Evolutionary conservation across 257 asterid species (phyloP).

Genomic region (Voacanga thouarsii): DNA sequence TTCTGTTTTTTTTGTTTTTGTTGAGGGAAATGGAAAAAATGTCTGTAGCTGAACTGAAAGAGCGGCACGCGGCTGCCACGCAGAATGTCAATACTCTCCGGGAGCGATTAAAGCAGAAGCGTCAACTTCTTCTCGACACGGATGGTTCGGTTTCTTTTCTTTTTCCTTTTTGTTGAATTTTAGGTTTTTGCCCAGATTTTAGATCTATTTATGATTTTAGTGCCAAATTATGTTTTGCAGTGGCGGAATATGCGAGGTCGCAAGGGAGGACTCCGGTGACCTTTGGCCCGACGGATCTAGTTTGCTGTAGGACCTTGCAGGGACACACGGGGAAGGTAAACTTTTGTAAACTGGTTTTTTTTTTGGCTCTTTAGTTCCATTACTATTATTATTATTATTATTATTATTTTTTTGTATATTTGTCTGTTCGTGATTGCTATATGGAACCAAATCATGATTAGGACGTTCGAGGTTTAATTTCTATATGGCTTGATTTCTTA

Average conservation of each 20-base stretch:
- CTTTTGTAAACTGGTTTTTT: background rate
- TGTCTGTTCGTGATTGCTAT: background rate
- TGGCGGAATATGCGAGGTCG: constrained; percentile 72
- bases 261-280: constrained; percentile 81
- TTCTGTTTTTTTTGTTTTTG: background rate
- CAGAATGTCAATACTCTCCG: constrained; percentile 72
- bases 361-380: background rate
- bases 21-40: constrained; percentile 13
- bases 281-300: constrained; percentile 96
- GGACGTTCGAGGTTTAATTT: background rate
- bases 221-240: constrained; percentile 36
- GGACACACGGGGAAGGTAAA: constrained; percentile 94
- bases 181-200: constrained; percentile 6
- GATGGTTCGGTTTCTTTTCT: constrained; percentile 46
- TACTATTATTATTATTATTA: no score
- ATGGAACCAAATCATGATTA: background rate
- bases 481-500: background rate
- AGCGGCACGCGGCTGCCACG: constrained; percentile 85
- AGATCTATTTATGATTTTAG: constrained; percentile 38
- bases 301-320: constrained; percentile 91
- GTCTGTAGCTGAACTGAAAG: constrained; percentile 87
- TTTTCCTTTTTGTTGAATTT: constrained; percentile 6
- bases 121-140: constrained; percentile 79
- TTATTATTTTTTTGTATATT: background rate
- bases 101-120: constrained; percentile 67